Conservation (phyloP, 305 asterid species). For the Nicotiana rustica region DNA sequence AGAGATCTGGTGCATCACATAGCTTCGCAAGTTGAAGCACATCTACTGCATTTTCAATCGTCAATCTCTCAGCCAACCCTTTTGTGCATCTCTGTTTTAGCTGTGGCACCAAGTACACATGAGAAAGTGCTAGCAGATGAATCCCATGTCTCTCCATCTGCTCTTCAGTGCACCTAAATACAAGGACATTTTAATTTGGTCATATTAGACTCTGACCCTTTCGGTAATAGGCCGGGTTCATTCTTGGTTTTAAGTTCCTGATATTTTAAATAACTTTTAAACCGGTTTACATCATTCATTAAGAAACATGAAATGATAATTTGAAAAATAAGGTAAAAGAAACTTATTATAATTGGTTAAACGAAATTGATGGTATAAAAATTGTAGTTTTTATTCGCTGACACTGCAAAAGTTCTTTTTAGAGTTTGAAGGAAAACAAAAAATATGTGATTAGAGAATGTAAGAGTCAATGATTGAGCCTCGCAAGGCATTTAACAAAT, state of each 20-base stretch:
- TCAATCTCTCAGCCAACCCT: constrained; percentile 57
- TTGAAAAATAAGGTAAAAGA: not conserved
- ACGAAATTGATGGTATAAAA: not conserved
- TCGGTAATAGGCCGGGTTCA: not conserved
- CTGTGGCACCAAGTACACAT: constrained; percentile 75
- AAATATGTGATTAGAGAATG: not conserved
- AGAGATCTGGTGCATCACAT: constrained; percentile 89
- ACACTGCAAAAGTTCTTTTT: too few species aligned
- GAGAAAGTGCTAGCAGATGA: constrained; percentile 79
- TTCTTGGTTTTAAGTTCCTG: not conserved
- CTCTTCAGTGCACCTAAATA: constrained; percentile 72
- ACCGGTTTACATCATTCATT: too few species aligned
- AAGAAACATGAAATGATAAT: not conserved
- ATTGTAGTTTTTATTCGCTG: too few species aligned
- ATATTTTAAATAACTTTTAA: not conserved
- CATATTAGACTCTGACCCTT: constrained; percentile 26
- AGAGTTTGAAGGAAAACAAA: not conserved
- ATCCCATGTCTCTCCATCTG: constrained; percentile 78
- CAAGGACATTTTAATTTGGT: constrained; percentile 38
- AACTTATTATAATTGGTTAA: not conserved
- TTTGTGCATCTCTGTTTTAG: constrained; percentile 79
- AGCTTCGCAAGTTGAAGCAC: constrained; percentile 83
- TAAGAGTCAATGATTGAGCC: constrained; percentile 16
- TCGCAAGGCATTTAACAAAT: not conserved
- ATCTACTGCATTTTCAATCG: constrained; percentile 69